Base-by-base conservation (phyloP, 1,284 basidiomycete genomes). In the Leccinum holopus region DNA sequence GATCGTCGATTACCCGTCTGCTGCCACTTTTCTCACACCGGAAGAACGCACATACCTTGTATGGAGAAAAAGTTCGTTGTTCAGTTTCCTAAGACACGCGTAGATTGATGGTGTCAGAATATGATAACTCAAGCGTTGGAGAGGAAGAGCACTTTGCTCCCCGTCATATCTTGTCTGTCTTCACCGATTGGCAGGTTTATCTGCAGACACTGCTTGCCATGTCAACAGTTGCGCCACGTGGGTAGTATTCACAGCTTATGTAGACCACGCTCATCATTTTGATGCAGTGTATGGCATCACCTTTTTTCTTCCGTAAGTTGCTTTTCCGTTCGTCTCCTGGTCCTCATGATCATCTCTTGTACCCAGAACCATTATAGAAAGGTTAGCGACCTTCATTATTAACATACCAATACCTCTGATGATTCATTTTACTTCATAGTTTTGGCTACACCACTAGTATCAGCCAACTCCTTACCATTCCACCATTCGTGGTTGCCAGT, bases 401-500 rank as follows among this genome's bases (percentile, higher is more conserved):
- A 7, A 49, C 16, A 41, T 28, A 53, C 16, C 37, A 39, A 4
- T 47, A 28, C 59, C 21, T 37, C 35, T 21, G 18, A 8, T 52
- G 33, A 30, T 57, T 56, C 30, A 65, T 41, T 14, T 56, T 62
- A 16, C 61, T 32, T 54, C 28, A 54, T 30, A 85, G 83, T 32
- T 89, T 88, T 63, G 87, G 86, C 9, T 83, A 83, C 69, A 74
- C 77, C 11, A 76, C 83, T 2, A 76, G 85, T 0, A 78, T 87
- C 63, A 86, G 82, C 61, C 86, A 91, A 68, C 78, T 91, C 1
- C 79, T 91, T 32, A 89, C 88, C 0, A 83, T 90, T 0, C 90
- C 90, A 0, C 85, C 87, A 16, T 91, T 91, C 69, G 73, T 87
- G 32, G 77, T 83, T 59, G 85, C 86, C 0, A 84, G 86, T 87